Conservation (phyloP, 306 rosid species). For the Sindora glabra region DNA sequence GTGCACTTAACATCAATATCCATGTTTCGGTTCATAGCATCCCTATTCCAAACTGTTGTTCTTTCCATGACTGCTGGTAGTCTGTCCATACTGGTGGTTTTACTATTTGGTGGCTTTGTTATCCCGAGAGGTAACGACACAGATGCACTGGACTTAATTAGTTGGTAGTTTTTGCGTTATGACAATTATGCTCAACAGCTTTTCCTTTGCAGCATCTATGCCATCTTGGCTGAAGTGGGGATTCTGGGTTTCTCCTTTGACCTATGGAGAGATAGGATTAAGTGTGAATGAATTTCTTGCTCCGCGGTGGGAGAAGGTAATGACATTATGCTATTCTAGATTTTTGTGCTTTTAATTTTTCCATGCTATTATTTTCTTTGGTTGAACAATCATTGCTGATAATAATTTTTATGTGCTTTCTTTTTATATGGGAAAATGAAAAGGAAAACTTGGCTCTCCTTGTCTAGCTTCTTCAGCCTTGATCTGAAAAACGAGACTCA, state of each 20-base stretch:
- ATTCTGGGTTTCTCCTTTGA: slow-evolving; percentile 59
- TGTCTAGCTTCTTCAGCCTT: no score
- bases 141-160: neutral
- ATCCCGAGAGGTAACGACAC: slow-evolving; percentile 36
- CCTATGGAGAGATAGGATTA: slow-evolving; percentile 42
- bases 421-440: neutral
- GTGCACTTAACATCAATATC: slow-evolving; percentile 40
- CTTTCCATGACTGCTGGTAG: slow-evolving; percentile 25
- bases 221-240: slow-evolving; percentile 56
- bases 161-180: neutral
- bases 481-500: neutral
- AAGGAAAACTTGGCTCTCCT: neutral
- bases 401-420: neutral
- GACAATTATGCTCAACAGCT: neutral
- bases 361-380: neutral
- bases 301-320: slow-evolving; percentile 58
- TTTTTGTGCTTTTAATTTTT: neutral
- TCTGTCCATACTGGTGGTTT: slow-evolving; percentile 14
- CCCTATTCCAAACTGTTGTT: slow-evolving; percentile 33
- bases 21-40: slow-evolving; percentile 42
- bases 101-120: slow-evolving; percentile 45
- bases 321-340: neutral
- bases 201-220: slow-evolving; percentile 38
- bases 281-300: slow-evolving; percentile 47
- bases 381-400: neutral